Evolutionary conservation across 257 asterid genomes (phyloP).

Genomic region (Solanum pinnatisectum): DNA sequence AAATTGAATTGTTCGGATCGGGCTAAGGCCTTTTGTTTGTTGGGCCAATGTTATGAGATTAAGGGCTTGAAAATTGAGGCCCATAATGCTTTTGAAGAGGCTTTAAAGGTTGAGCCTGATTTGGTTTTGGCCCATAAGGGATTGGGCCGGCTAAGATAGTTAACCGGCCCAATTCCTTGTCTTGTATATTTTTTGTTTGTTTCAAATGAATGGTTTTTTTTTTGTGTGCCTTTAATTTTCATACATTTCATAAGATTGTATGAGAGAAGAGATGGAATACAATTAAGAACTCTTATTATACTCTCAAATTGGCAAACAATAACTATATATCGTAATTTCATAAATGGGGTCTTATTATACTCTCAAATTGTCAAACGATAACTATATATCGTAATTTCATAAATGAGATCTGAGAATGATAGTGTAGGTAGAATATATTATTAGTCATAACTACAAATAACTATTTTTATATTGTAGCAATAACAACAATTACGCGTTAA

Average conservation of each 20-base stretch:
- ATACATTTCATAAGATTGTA: neutral
- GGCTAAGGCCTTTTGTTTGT: slow-evolving; percentile 45
- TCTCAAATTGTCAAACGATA: too few species aligned
- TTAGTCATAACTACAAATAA: neutral
- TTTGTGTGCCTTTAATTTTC: neutral
- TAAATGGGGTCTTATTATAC: too few species aligned
- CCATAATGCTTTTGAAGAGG: slow-evolving; percentile 26
- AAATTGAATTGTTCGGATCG: slow-evolving; percentile 34
- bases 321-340: too few species aligned
- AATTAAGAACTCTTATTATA: neutral
- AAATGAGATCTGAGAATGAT: too few species aligned
- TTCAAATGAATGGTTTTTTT: neutral
- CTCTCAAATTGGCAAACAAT: neutral
- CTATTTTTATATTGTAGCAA: neutral
- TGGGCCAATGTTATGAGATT: slow-evolving; percentile 59
- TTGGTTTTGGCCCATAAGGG: slow-evolving; percentile 35
- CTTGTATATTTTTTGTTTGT: neutral
- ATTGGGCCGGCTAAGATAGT: slow-evolving; percentile 24
- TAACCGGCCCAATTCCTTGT: neutral
- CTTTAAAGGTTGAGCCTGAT: slow-evolving; percentile 34
- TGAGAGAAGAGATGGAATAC: neutral
- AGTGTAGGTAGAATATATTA: neutral
- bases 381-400: too few species aligned
- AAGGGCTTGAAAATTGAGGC: slow-evolving; percentile 46
- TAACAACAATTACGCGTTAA: neutral